Percentiles rank a stretch among this genome's conserved stretches.
Evolutionary conservation across 2,329 filamentous ascomycete species (phyloP).

Genomic region (Trichoderma oligosporum): DNA sequence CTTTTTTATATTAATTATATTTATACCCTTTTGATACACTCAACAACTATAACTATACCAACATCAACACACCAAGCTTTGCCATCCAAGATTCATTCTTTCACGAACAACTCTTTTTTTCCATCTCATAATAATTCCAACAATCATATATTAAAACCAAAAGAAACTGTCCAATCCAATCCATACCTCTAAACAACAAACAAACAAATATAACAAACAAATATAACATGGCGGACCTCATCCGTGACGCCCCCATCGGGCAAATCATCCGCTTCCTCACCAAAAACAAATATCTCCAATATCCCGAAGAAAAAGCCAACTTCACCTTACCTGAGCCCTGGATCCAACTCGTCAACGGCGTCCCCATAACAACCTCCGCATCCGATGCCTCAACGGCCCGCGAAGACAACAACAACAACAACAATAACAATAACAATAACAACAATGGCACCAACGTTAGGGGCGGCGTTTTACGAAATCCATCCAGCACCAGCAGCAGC

Average conservation of each 20-base stretch:
- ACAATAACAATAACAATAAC: no score
- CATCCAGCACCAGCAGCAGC: no score
- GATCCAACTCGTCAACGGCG: slow-evolving; percentile 34
- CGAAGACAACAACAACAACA: slow-evolving; percentile 22
- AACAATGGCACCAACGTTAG: no score
- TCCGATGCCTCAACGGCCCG: slow-evolving; percentile 27
- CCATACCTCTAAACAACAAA: not conserved
- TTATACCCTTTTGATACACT: no score
- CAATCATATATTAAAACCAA: no score
- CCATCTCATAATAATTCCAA: no score
- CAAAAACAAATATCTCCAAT: slow-evolving; percentile 50
- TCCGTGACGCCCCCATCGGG: slow-evolving; percentile 57
- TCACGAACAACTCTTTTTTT: no score
- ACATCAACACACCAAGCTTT: no score
- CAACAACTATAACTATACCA: no score
- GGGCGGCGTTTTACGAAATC: slow-evolving; percentile 5
- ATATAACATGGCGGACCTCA: slow-evolving; percentile 30
- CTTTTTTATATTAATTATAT: no score
- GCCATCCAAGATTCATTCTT: no score
- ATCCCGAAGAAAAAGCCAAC: slow-evolving; percentile 56
- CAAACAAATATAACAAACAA: not conserved
- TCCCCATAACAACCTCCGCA: slow-evolving; percentile 21
- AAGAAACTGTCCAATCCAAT: no score
- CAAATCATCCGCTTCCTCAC: slow-evolving; percentile 55
- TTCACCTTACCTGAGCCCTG: slow-evolving; percentile 49